Percentiles rank a stretch among this genome's conserved stretches.
These are phyloP conservation scores for Rhodotorula diobovata DNA, from an alignment of 768 basidiomycete species.

Conservation along the genomic window DNA sequence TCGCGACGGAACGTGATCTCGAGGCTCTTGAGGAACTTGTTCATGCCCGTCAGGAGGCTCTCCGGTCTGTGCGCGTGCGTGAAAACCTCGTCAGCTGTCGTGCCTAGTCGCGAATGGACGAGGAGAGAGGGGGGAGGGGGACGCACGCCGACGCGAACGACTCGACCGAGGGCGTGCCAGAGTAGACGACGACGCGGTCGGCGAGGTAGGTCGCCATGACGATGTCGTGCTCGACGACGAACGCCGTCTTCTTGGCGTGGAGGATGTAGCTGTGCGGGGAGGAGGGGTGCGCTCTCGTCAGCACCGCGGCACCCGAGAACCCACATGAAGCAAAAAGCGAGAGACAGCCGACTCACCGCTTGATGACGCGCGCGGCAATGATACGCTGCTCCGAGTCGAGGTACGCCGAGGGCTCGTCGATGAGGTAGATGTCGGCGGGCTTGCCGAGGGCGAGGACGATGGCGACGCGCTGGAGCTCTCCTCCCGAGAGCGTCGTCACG, in stretches of 20 bases:
- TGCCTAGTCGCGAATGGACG: not conserved
- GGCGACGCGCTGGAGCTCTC: conserved; percentile 95
- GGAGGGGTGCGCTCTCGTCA: not conserved
- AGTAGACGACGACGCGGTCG: conserved; percentile 85
- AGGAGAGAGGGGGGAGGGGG: not conserved
- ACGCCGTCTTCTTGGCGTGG: conserved; percentile 94
- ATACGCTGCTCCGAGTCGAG: conserved; percentile 99
- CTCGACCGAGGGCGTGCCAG: conserved; percentile 66
- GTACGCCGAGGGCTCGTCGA: conserved; percentile 90
- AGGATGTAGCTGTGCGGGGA: conserved; percentile 68
- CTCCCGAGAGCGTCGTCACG: conserved; percentile 95
- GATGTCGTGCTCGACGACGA: conserved; percentile 99
- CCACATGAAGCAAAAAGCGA: too few relatives aligned
- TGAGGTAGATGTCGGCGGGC: conserved; percentile 71
- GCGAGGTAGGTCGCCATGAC: conserved; percentile 99
- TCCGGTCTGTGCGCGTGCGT: conserved; percentile 62
- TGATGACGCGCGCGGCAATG: conserved; percentile 94
- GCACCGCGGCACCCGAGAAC: too few relatives aligned
- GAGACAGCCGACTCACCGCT: conserved; percentile 57
- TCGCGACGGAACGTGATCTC: conserved; percentile 98
- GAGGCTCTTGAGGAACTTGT: conserved; percentile 87
- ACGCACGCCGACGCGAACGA: conserved; percentile 88
- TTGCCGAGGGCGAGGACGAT: conserved; percentile 86
- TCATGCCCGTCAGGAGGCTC: conserved; percentile 92
- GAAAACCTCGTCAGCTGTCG: not conserved